phyloP scores from a whole-genome alignment of 225 moss, liverwort and hornwort species.

The Takakia lepidozioides region DNA sequence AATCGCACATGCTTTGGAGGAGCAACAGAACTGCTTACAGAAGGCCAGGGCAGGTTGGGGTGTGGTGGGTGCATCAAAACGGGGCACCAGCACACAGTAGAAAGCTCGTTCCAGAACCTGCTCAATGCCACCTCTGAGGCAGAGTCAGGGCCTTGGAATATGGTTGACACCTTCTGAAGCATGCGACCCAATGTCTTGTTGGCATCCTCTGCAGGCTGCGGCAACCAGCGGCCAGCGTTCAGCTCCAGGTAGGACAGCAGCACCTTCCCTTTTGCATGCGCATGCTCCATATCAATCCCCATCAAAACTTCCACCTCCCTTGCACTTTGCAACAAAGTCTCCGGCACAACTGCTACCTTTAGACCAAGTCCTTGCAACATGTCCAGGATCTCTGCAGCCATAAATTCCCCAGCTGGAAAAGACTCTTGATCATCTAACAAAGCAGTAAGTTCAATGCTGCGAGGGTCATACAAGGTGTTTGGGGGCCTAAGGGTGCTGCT shows the following conservation, averaged over 20 bases:
- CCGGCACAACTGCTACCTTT: slow-evolving; percentile 57
- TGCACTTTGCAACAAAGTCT: slow-evolving; percentile 68
- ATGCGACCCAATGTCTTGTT: slow-evolving; percentile 54
- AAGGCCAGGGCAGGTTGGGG: slow-evolving; percentile 74
- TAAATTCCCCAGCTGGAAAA: slow-evolving; percentile 63
- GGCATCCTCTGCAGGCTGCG: slow-evolving; percentile 36
- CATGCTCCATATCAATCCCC: slow-evolving; percentile 43
- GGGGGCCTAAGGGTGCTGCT: slow-evolving; percentile 49
- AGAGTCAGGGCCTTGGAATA: slow-evolving; percentile 45
- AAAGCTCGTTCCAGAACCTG: slow-evolving; percentile 68
- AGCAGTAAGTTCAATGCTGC: slow-evolving; percentile 53
- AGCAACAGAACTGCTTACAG: slow-evolving; percentile 59
- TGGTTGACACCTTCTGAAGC: slow-evolving; percentile 58
- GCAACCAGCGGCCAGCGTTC: slow-evolving; percentile 64
- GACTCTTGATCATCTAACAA: slow-evolving; percentile 60
- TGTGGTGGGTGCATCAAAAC: slow-evolving; percentile 70
- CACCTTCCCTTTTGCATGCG: slow-evolving; percentile 52
- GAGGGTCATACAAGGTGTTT: slow-evolving; percentile 63
- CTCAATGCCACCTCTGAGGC: slow-evolving; percentile 35
- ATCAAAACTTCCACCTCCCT: slow-evolving; percentile 59
- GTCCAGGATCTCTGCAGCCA: slow-evolving; percentile 49
- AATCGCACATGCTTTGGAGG: slow-evolving; percentile 75
- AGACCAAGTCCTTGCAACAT: slow-evolving; percentile 80
- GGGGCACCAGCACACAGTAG: slow-evolving; percentile 81
- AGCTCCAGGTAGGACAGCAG: slow-evolving; percentile 71